Evolutionary conservation across 169 alveolate species (phyloP).

Genomic region (Perkinsus olseni): DNA sequence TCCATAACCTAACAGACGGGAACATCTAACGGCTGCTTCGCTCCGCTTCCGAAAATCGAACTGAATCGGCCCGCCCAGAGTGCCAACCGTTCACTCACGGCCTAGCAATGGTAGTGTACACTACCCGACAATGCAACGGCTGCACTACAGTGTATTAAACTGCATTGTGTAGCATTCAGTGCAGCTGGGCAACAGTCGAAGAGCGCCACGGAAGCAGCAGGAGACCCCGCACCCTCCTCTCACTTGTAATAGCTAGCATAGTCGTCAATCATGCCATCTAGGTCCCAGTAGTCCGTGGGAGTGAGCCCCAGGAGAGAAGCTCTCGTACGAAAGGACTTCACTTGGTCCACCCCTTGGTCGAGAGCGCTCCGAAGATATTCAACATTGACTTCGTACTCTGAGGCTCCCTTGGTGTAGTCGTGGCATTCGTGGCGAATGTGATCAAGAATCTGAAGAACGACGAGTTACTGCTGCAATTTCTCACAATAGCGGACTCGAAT

Average conservation of each 20-base stretch:
- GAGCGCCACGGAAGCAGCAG: no score
- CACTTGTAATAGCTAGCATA: slow-evolving; percentile 23
- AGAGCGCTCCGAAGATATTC: not conserved
- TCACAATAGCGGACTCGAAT: no score
- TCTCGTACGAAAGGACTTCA: not conserved
- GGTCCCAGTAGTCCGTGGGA: slow-evolving; percentile 26
- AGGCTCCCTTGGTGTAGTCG: not conserved
- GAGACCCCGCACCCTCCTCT: no score
- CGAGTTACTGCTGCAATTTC: no score
- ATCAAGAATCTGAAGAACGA: not conserved
- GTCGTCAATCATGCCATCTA: slow-evolving; percentile 40
- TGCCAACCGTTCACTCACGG: no score
- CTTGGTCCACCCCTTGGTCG: not conserved
- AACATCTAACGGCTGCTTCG: not conserved
- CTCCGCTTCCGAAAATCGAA: not conserved
- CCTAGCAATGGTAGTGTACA: no score
- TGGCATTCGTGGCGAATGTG: not conserved
- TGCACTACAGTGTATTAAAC: no score
- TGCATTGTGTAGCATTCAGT: no score
- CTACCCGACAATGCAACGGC: no score
- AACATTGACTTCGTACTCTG: not conserved
- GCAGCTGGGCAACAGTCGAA: no score
- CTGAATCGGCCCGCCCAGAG: no score
- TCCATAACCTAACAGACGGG: slow-evolving; percentile 11
- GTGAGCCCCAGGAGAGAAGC: not conserved